Evolutionary conservation across 495 filamentous ascomycete species (phyloP).

Genomic region (Trichoderma reesei): DNA sequence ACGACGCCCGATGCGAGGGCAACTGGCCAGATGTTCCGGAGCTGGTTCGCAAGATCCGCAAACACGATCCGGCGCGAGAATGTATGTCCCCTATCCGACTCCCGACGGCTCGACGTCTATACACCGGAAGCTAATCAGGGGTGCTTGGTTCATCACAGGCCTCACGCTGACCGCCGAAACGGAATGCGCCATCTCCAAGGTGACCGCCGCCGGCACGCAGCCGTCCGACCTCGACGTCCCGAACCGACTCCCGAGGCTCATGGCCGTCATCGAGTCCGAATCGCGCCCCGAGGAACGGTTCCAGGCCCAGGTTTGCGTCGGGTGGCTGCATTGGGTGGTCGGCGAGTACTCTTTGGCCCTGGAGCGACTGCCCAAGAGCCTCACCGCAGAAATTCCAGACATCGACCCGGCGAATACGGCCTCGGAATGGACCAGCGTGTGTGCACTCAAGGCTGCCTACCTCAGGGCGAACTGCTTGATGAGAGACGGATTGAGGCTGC

Average conservation of each 20-base stretch:
- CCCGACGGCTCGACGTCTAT: constrained; percentile 7
- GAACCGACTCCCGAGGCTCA: constrained; percentile 49
- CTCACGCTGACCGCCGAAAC: constrained; percentile 64
- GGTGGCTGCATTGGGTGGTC: constrained; percentile 71
- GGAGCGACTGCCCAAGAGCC: constrained; percentile 50
- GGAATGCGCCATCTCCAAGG: constrained; percentile 52
- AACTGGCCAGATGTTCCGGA: constrained; percentile 87
- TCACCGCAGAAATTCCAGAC: constrained; percentile 41
- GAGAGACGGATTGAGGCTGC: constrained; percentile 38
- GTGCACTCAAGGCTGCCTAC: constrained; percentile 66
- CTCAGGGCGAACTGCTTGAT: constrained; percentile 64
- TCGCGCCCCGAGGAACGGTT: constrained; percentile 57
- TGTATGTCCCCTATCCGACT: constrained; percentile 46
- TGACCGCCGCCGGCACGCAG: constrained; percentile 27
- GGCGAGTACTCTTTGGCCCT: constrained; percentile 55
- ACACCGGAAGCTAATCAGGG: constrained; percentile 8
- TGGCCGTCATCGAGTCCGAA: constrained; percentile 57
- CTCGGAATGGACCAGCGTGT: constrained; percentile 68
- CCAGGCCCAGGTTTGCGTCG: constrained; percentile 70
- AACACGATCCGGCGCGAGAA: constrained; percentile 77
- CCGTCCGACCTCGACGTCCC: constrained; percentile 33
- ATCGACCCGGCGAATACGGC: constrained; percentile 35
- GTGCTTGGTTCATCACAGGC: constrained; percentile 37
- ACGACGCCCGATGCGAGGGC: constrained; percentile 77
- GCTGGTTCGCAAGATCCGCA: constrained; percentile 79